A percentile compares a stretch with the other conserved stretches of the same genome.
Conservation (phyloP, 306 rosid species). For the Mimosa bimucronata region DNA sequence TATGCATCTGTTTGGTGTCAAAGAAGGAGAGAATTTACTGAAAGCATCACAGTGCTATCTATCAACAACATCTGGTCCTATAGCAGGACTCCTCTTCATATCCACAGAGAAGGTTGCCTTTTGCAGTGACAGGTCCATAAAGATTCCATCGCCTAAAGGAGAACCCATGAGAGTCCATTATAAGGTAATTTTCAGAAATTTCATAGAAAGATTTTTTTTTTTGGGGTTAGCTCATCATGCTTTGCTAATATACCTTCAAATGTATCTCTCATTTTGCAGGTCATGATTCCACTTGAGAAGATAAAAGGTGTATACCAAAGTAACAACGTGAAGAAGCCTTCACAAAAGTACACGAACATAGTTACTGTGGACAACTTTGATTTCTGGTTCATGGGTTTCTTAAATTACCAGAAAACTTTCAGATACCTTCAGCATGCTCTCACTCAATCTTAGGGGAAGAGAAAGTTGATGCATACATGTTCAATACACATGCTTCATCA, state of each 20-base stretch:
- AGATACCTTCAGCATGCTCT: conserved; percentile 1
- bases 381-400: conserved; percentile 67
- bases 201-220: neutral
- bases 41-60: conserved; percentile 37
- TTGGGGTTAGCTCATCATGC: neutral
- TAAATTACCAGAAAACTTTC: conserved; percentile 36
- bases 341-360: conserved; percentile 53
- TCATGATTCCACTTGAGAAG: conserved; percentile 52
- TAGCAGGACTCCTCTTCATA: conserved; percentile 64
- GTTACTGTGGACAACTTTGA: conserved; percentile 58
- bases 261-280: conserved; percentile 33
- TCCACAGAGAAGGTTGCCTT: conserved; percentile 31
- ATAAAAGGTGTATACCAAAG: conserved; percentile 46
- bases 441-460: neutral
- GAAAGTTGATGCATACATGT: neutral
- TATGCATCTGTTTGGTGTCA: conserved; percentile 43
- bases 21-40: conserved; percentile 42
- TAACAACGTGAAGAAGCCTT: conserved; percentile 50
- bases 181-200: conserved; percentile 38
- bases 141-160: conserved; percentile 44
- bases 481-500: conserved; percentile 10
- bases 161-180: conserved; percentile 46
- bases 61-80: conserved; percentile 57
- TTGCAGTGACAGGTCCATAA: conserved; percentile 60
- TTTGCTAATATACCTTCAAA: neutral